Percentiles rank a stretch among this genome's conserved stretches.
Evolutionary conservation across 2,329 filamentous ascomycete genomes (phyloP).

Genomic region (Paramyrothecium sp.): DNA sequence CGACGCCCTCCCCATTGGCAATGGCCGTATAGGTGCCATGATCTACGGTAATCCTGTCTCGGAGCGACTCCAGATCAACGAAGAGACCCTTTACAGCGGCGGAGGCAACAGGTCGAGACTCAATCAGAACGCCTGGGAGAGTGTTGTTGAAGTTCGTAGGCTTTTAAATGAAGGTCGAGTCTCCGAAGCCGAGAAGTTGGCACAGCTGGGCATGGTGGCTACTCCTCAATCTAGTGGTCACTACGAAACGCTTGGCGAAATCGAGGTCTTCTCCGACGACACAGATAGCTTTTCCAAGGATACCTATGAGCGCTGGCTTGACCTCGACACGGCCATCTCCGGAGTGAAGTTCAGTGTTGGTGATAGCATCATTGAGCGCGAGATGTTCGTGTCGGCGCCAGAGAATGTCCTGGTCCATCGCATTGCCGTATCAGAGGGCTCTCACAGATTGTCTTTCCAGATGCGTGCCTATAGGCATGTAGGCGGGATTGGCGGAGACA

Average conservation of each 20-base stretch:
- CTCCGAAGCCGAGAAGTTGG: not conserved
- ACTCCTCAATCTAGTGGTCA: not conserved
- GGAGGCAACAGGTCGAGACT: not conserved
- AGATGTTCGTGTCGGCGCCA: slow-evolving; percentile 1
- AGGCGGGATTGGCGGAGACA: not conserved
- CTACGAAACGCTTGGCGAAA: slow-evolving; percentile 2
- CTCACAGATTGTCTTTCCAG: not conserved
- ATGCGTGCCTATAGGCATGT: not conserved
- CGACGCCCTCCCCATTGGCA: not conserved
- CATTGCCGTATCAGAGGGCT: not conserved
- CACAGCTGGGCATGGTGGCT: not conserved
- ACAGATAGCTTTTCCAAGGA: not conserved
- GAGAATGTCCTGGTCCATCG: slow-evolving; percentile 1
- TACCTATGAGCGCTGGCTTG: not conserved
- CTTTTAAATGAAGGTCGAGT: not conserved
- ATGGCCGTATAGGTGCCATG: not conserved
- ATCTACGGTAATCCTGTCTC: not conserved
- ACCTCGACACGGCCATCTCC: not conserved
- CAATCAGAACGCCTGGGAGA: not conserved
- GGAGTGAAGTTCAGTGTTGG: slow-evolving; percentile 1
- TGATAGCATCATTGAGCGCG: not conserved
- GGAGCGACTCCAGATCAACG: not conserved
- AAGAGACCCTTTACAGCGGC: not conserved
- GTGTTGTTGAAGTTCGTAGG: not conserved
- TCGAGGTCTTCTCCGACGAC: not conserved